Conservation (phyloP, 208 protist genomes). For the Jaenimonas drosophilae region DNA sequence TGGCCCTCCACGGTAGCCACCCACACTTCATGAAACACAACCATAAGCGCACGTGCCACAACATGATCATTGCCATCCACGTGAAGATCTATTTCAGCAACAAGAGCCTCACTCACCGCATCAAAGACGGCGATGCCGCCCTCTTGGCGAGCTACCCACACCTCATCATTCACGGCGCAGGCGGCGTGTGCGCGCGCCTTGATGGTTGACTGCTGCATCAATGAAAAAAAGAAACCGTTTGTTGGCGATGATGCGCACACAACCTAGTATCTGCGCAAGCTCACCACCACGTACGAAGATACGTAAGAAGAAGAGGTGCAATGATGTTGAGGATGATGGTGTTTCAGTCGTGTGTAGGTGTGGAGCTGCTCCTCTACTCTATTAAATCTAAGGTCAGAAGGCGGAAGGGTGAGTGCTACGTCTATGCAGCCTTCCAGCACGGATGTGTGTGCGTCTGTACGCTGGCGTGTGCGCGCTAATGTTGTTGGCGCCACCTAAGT, state of each 20-base stretch:
- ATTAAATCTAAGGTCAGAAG: no score
- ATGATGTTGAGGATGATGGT: no score
- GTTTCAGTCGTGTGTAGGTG: no score
- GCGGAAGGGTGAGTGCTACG: no score
- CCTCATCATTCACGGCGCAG: slow-evolving; percentile 41
- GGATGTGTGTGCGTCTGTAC: no score
- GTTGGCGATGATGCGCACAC: no score
- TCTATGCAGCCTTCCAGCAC: no score
- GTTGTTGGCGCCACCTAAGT: no score
- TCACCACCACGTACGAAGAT: not conserved
- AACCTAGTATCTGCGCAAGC: no score
- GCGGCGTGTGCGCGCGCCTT: slow-evolving; percentile 27
- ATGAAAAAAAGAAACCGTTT: no score
- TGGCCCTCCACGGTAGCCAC: slow-evolving; percentile 23
- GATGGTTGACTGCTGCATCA: slow-evolving; percentile 11
- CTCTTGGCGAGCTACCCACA: slow-evolving; percentile 55
- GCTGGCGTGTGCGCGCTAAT: no score
- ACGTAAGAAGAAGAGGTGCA: not conserved
- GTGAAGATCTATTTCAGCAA: slow-evolving; percentile 16
- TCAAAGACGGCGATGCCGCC: slow-evolving; percentile 46
- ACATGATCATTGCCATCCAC: slow-evolving; percentile 5
- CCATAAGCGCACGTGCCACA: slow-evolving; percentile 21
- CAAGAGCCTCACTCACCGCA: slow-evolving; percentile 7
- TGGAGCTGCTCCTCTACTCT: no score
- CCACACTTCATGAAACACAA: slow-evolving; percentile 62